Percentiles rank a stretch among this genome's conserved stretches.
Conservation (phyloP, 139 green algal genomes). For the Picochlorum sp. region DNA sequence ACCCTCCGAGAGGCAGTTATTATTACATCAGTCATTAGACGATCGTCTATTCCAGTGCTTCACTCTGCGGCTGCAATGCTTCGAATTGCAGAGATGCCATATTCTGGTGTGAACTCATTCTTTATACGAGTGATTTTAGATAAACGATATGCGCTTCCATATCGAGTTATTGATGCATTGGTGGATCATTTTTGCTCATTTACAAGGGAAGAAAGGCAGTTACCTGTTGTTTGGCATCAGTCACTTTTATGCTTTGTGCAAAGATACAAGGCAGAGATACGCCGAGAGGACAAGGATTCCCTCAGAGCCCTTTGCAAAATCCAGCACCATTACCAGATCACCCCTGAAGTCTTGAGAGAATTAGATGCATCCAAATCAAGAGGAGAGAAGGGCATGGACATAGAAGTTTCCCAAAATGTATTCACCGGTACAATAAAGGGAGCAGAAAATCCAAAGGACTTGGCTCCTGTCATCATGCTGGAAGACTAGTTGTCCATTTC, state of each 20-base stretch:
- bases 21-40: conserved; percentile 68
- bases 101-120: conserved; percentile 91
- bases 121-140: conserved; percentile 96
- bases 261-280: conserved; percentile 88
- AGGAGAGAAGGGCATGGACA: conserved; percentile 4
- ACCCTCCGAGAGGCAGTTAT: conserved; percentile 94
- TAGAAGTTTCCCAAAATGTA: conserved; percentile 5
- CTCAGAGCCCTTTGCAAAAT: conserved; percentile 62
- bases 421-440: conserved; percentile 36
- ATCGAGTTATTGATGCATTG: conserved; percentile 56
- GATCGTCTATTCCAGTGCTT: conserved; percentile 81
- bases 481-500: conserved; percentile 36
- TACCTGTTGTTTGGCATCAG: conserved; percentile 99
- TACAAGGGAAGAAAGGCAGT: conserved; percentile 62
- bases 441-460: conserved; percentile 50
- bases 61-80: conserved; percentile 86
- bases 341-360: conserved; percentile 83
- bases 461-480: conserved; percentile 74
- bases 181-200: conserved; percentile 81
- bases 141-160: conserved; percentile 98
- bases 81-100: conserved; percentile 84
- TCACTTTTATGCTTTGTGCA: conserved; percentile 91
- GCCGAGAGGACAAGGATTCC: conserved; percentile 63
- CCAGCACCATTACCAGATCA: conserved; percentile 86
- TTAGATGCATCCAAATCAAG: conserved; percentile 47